phyloP scores from a whole-genome alignment of 768 basidiomycete species.

The Auricularia auricula-judae region DNA sequence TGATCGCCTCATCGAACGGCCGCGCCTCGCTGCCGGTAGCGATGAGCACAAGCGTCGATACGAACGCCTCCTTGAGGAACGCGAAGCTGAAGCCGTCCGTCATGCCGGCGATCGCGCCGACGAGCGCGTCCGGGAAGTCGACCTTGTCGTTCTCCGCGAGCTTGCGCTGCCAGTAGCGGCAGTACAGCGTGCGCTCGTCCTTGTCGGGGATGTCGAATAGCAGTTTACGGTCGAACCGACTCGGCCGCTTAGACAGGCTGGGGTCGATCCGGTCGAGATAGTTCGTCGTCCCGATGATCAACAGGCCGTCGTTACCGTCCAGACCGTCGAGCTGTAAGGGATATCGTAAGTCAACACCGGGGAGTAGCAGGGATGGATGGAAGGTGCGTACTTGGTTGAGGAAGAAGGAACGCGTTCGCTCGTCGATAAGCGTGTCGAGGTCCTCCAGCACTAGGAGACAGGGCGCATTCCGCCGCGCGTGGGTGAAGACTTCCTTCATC shows the following conservation, averaged over 20 bases:
- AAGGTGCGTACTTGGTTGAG: conserved; percentile 54
- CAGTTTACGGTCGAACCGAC: conserved; percentile 83
- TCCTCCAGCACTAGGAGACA: conserved; percentile 55
- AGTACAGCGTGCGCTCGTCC: conserved; percentile 57
- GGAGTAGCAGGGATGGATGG: background rate
- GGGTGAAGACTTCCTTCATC: conserved; percentile 58
- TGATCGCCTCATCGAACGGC: conserved; percentile 40
- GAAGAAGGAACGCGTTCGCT: conserved; percentile 75
- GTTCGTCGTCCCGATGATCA: conserved; percentile 74
- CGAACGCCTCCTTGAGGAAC: conserved; percentile 78
- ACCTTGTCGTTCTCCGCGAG: conserved; percentile 50
- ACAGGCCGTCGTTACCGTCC: conserved; percentile 27
- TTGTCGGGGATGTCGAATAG: conserved; percentile 60
- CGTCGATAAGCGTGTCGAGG: conserved; percentile 70
- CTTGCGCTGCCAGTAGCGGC: conserved; percentile 73
- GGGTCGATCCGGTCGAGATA: conserved; percentile 75
- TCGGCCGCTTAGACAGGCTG: conserved; percentile 64
- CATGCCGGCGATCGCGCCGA: conserved; percentile 43
- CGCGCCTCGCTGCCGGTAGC: conserved; percentile 36
- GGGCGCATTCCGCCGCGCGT: conserved; percentile 60
- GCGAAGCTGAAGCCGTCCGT: conserved; percentile 75
- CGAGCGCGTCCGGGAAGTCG: conserved; percentile 54
- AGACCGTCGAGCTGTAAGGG: conserved; percentile 6
- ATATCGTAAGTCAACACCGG: background rate
- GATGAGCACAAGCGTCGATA: conserved; percentile 15